Percentiles rank a stretch among this genome's conserved stretches.
Conservation (phyloP, 805 yeast genomes). For the Nakazawaea populi region DNA sequence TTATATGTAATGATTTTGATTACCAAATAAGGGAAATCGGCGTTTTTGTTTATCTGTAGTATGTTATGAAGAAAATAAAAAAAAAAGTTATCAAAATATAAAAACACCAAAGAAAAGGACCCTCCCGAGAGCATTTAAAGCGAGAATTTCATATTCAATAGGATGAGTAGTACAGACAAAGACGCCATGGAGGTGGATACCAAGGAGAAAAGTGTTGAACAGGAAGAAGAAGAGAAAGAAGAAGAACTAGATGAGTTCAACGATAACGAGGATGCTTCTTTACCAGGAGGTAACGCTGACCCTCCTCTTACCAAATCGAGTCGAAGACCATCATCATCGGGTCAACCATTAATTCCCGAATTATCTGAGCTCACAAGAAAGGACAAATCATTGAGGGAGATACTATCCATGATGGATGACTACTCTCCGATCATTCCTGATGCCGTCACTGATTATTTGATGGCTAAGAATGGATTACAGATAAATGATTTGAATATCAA, state of each 20-base stretch:
- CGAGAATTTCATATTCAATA: no score
- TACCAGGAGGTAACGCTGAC: neutral
- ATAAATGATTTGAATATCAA: constrained; percentile 74
- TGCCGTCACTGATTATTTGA: constrained; percentile 89
- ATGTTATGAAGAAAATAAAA: neutral
- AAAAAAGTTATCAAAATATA: neutral
- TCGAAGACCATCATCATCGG: neutral
- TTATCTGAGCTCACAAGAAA: constrained; percentile 67
- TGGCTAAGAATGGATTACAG: constrained; percentile 79
- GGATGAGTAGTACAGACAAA: constrained; percentile 6
- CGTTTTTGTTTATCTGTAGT: no score
- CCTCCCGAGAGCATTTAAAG: no score
- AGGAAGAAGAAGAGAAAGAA: constrained; percentile 7
- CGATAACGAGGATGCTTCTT: constrained; percentile 6
- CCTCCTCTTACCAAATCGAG: neutral
- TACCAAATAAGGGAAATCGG: neutral
- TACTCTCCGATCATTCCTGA: constrained; percentile 96
- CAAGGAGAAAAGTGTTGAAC: constrained; percentile 3
- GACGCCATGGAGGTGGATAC: constrained; percentile 6
- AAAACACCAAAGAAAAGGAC: neutral
- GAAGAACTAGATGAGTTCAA: constrained; percentile 10
- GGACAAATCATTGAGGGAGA: constrained; percentile 79
- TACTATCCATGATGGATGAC: constrained; percentile 85
- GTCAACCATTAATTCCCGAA: constrained; percentile 32
- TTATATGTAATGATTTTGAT: neutral